These are phyloP conservation scores for Potentilla sterilis DNA, from an alignment of 306 rosid species.

Conservation along the genomic window DNA sequence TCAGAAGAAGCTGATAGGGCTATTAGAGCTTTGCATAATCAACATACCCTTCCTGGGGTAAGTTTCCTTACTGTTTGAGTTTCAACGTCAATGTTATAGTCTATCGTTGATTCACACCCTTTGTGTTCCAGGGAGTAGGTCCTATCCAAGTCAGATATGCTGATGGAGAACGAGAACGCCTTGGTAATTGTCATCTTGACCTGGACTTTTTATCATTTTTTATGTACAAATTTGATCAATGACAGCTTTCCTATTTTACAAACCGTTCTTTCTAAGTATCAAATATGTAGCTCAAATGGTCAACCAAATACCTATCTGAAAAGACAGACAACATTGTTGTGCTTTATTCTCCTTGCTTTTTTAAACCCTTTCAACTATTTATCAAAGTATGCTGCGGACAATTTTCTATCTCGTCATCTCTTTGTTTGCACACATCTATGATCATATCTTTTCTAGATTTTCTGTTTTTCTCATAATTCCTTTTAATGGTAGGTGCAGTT, in stretches of 20 bases:
- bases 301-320: neutral
- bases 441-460: neutral
- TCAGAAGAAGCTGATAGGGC: slow-evolving; percentile 95
- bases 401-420: slow-evolving; percentile 3
- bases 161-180: slow-evolving; percentile 98
- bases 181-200: slow-evolving; percentile 55
- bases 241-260: neutral
- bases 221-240: neutral
- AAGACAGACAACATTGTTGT: neutral
- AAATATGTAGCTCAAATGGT: neutral
- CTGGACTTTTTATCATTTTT: slow-evolving; percentile 20
- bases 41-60: slow-evolving; percentile 93
- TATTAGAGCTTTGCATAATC: slow-evolving; percentile 93
- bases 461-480: slow-evolving; percentile 27
- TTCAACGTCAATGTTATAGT: slow-evolving; percentile 22
- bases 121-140: slow-evolving; percentile 68
- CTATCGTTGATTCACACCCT: slow-evolving; percentile 27
- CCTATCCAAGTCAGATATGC: slow-evolving; percentile 99
- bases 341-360: neutral
- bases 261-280: neutral
- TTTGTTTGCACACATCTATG: neutral
- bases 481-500: slow-evolving; percentile 68
- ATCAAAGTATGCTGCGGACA: slow-evolving; percentile 2
- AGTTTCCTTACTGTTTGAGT: slow-evolving; percentile 40
- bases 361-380: neutral